These are phyloP conservation scores for Sporormia fimetaria DNA, from an alignment of 495 filamentous ascomycete species.

Conservation along the genomic window DNA sequence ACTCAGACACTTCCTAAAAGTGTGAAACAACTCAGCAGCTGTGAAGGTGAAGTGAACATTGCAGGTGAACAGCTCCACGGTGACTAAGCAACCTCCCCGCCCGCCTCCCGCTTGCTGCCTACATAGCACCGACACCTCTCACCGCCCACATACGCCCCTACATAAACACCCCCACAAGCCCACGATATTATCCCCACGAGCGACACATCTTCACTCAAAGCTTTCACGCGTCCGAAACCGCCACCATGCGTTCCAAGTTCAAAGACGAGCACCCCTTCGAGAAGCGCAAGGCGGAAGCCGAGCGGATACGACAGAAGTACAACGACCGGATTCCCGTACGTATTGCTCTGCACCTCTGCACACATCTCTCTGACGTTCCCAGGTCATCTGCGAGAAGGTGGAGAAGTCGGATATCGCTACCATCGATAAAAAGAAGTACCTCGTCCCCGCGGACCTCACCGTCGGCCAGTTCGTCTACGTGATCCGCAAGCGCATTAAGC, in stretches of 20 bases:
- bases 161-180: slow-evolving; percentile 6
- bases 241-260: slow-evolving; percentile 91
- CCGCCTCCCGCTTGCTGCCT: slow-evolving; percentile 16
- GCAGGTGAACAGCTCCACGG: not conserved
- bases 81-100: slow-evolving; percentile 11
- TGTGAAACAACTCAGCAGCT: not conserved
- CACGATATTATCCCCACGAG: not conserved
- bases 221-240: slow-evolving; percentile 2
- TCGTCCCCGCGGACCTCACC: slow-evolving; percentile 93
- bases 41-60: not conserved
- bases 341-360: slow-evolving; percentile 25
- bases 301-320: slow-evolving; percentile 98
- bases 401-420: slow-evolving; percentile 99
- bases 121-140: slow-evolving; percentile 6
- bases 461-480: slow-evolving; percentile 99
- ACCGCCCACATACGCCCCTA: slow-evolving; percentile 13
- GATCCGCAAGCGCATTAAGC: slow-evolving; percentile 99
- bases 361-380: slow-evolving; percentile 10
- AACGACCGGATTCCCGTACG: slow-evolving; percentile 95
- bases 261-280: slow-evolving; percentile 99
- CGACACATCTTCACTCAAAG: not conserved
- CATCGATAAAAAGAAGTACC: slow-evolving; percentile 99
- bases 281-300: slow-evolving; percentile 98
- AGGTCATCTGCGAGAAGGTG: slow-evolving; percentile 99
- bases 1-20: too few species aligned